Base-by-base conservation (phyloP, 2,329 filamentous ascomycete species). In the Aspergillus fumigatus region DNA sequence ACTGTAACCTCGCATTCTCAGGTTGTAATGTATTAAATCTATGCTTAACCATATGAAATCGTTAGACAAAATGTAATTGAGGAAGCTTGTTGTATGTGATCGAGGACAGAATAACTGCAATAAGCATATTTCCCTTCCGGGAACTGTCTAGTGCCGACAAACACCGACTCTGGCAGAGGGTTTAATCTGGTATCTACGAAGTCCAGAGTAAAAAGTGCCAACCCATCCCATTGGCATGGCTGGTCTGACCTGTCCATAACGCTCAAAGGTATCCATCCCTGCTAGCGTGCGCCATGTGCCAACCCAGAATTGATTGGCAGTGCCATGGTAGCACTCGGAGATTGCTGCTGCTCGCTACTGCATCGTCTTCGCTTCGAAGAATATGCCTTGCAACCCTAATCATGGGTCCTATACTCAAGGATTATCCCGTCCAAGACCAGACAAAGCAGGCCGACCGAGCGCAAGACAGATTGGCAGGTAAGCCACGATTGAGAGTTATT, bases 261-360 rank as follows among this genome's bases (percentile, higher is more conserved):
- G 7, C 17, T 17, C 32, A 38, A 53, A 43, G 29, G 19, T n/a
- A 23, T 26, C 43, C 21, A 23, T 26, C 43, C 50, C 32, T 25
- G 51, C 38, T 59, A 59, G 57, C 54, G 54, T 56, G 48, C 21
- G 9, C 9, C 35, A 17, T 23, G 21, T 38, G 47, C 21, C 54
- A 51, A 53, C 57, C 55, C 45, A 53, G 27, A 25, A 9, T 8
- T 23, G 23, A 32, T 25, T 38, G 41, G 19, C 40, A n/a, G 35
- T 47, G 55, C 52, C 55, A 54, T 17, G 52, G 52, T 54, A 19
- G 51, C 52, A 57, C 52, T 40, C 40, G 29, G 49, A 43, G 14
- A 19, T n/a, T 32, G 43, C 50, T 56, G 25, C 29, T 32, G 43
- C 54, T 56, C 48, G 43, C 50, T 21, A 10, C 43, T 52, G 50